These are phyloP conservation scores for Tephrocybe sp. DNA, from an alignment of 768 basidiomycete species.

Conservation along the genomic window DNA sequence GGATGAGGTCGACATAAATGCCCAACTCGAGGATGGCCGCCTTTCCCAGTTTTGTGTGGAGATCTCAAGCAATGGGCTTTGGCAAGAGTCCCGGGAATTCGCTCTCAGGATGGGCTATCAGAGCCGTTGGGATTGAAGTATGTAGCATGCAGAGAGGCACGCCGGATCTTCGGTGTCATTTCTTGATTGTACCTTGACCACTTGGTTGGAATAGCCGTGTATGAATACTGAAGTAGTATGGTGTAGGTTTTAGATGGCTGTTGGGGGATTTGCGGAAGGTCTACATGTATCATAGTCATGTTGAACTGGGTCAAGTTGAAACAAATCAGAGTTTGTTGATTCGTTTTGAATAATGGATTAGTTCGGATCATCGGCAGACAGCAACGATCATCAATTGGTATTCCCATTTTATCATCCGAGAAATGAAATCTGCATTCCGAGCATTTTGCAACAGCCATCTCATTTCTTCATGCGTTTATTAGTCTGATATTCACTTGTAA, in stretches of 20 bases:
- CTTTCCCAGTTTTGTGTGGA: slow-evolving; percentile 40
- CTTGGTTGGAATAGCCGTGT: not conserved
- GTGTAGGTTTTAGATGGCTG: no score
- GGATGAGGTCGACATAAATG: slow-evolving; percentile 32
- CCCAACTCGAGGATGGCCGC: slow-evolving; percentile 37
- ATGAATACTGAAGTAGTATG: not conserved
- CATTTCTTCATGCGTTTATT: slow-evolving; percentile 5
- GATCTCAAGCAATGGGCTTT: slow-evolving; percentile 18
- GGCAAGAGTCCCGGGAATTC: slow-evolving; percentile 10
- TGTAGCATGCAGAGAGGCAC: not conserved
- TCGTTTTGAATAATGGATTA: no score
- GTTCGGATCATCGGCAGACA: no score
- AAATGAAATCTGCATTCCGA: no score
- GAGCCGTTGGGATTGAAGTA: not conserved
- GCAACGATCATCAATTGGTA: not conserved
- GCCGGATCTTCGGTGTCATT: not conserved
- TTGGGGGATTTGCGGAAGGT: no score
- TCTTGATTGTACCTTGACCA: not conserved
- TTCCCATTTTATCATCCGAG: no score
- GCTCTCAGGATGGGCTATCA: slow-evolving; percentile 18
- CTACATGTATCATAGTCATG: no score
- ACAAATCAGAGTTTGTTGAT: no score
- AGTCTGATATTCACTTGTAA: not conserved
- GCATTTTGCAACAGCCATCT: not conserved
- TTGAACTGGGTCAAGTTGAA: no score